Conservation (phyloP, 1,284 basidiomycete genomes). For the Xerocomus amazonicus region DNA sequence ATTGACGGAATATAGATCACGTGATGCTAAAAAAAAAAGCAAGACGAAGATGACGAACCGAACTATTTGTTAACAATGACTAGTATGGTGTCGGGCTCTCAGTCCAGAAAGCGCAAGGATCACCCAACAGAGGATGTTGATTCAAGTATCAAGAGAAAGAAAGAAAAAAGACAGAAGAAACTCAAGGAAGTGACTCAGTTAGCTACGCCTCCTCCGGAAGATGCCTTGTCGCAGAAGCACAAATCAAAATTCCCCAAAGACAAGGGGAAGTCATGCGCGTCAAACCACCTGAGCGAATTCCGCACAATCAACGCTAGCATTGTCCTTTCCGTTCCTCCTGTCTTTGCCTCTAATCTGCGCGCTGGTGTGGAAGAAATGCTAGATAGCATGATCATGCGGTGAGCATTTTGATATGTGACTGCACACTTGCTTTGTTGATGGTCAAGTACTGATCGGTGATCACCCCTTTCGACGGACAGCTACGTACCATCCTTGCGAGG, state of each 20-base stretch:
- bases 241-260: constrained; percentile 32
- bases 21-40: constrained; percentile 18
- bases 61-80: constrained; percentile 18
- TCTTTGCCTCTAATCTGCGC: constrained; percentile 69
- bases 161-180: constrained; percentile 25
- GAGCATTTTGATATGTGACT: constrained; percentile 29
- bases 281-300: constrained; percentile 52
- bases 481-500: constrained; percentile 87
- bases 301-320: constrained; percentile 63
- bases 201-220: constrained; percentile 4
- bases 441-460: constrained; percentile 8
- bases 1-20: constrained; percentile 13
- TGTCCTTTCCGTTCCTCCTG: constrained; percentile 76
- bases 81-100: constrained; percentile 3
- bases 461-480: constrained; percentile 40
- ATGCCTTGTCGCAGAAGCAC: constrained; percentile 6
- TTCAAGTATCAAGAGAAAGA: constrained; percentile 22
- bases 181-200: neutral
- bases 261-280: constrained; percentile 36
- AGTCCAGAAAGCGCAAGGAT: constrained; percentile 56
- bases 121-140: constrained; percentile 19
- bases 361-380: constrained; percentile 83
- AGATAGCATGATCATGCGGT: constrained; percentile 94
- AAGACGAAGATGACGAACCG: too few species aligned
- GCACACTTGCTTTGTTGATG: neutral